Evolutionary conservation across 2,329 filamentous ascomycete genomes (phyloP), one percentile per base, ranked within the genome.

Genomic region (Fusarium vanettenii): DNA sequence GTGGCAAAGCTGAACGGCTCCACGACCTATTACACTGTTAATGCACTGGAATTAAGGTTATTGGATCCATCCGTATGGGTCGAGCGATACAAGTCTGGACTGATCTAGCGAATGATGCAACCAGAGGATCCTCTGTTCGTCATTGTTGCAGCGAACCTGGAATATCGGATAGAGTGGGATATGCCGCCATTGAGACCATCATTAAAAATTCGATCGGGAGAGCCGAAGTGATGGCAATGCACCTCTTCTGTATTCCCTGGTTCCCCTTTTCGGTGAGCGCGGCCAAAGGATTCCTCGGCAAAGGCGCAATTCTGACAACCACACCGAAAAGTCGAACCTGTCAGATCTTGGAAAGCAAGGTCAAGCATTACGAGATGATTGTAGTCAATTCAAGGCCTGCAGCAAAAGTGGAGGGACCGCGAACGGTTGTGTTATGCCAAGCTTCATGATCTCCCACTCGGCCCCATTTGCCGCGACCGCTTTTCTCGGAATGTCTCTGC

Each of bases 391-490:
- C 20, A 39, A 39, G 18, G 22, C 33, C 56, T 27, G 56, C 20
- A 27, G 22, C 25, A 0, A 55, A 55, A 9, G 48, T 55, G 48
- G 48, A 59, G 20, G 22, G 59, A 60, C 35, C 33, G 9, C 6
- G 35, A 37, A 27, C 33, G 14, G 25, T 60, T 60, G 57, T 27
- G 39, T 20, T 43, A 22, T 29, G 39, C 57, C 57, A 27, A 29
- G 57, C 31, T 37, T 37, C 56, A 60, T 37, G 57, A 60, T 43
- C 57, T 60, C 57, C 57, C 57, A 60, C 57, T 60, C 37, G 37
- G 57, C 57, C 37, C 37, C 57, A 31, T 43, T 16, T 27, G 7
- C 37, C 18, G 20, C 57, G 43, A 35, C 37, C 22, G 35, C 37
- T 25, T 22, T 43, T 31, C 35, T 52, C 27, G 48, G 48, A 31